Percentiles rank a stretch among this genome's conserved stretches.
Evolutionary conservation across 441 rosid species (phyloP).

Genomic region (Pelargonium australe): DNA sequence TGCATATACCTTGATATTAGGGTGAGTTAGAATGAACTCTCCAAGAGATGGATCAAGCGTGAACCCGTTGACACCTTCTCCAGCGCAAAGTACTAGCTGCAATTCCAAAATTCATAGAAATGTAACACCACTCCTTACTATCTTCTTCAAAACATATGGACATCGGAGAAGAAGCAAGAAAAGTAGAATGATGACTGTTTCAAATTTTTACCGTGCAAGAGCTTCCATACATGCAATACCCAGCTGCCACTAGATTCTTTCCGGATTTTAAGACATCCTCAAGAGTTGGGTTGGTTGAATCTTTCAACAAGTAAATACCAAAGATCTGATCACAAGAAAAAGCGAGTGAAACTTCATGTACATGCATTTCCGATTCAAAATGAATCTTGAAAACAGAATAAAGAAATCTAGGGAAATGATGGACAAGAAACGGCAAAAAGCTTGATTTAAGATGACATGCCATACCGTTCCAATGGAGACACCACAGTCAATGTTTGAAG

Average conservation of each 20-base stretch:
- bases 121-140: neutral
- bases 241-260: slow-evolving; percentile 83
- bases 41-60: slow-evolving; percentile 96
- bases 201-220: slow-evolving; percentile 74
- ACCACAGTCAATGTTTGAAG: slow-evolving; percentile 96
- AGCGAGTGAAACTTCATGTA: neutral
- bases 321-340: slow-evolving; percentile 58
- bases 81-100: slow-evolving; percentile 91
- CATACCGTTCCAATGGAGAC: slow-evolving; percentile 96
- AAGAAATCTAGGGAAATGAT: neutral
- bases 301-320: slow-evolving; percentile 77
- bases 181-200: neutral
- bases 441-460: slow-evolving; percentile 7
- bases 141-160: neutral
- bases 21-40: slow-evolving; percentile 91
- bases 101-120: slow-evolving; percentile 10
- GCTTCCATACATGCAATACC: slow-evolving; percentile 99
- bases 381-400: neutral
- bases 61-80: slow-evolving; percentile 84
- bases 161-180: neutral
- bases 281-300: slow-evolving; percentile 53
- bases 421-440: neutral
- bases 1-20: slow-evolving; percentile 67
- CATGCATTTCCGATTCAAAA: neutral
- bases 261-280: slow-evolving; percentile 89